A percentile compares a stretch with the other conserved stretches of the same genome.
These are phyloP conservation scores for Astrothelium macrocarpum DNA, from an alignment of 495 filamentous ascomycete species.

Conservation along the genomic window DNA sequence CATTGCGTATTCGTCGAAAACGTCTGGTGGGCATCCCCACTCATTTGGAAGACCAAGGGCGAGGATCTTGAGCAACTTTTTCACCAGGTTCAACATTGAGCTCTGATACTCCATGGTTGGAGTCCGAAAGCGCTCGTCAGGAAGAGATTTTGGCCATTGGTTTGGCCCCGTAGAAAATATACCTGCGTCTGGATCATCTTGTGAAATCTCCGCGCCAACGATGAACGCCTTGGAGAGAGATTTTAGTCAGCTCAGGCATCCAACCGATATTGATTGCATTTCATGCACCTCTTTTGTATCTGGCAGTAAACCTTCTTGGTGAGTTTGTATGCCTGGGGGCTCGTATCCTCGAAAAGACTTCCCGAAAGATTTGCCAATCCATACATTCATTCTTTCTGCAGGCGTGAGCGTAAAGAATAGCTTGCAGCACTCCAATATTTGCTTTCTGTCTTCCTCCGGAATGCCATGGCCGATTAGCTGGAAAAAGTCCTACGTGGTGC, in stretches of 20 bases:
- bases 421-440: slow-evolving; percentile 19
- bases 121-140: slow-evolving; percentile 36
- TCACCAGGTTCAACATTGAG: slow-evolving; percentile 28
- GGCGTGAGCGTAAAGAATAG: slow-evolving; percentile 28
- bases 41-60: slow-evolving; percentile 26
- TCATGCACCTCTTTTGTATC: slow-evolving; percentile 33
- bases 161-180: slow-evolving; percentile 35
- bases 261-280: slow-evolving; percentile 7
- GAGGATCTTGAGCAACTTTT: slow-evolving; percentile 32
- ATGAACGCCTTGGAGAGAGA: slow-evolving; percentile 24
- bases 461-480: slow-evolving; percentile 41
- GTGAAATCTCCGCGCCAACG: slow-evolving; percentile 29
- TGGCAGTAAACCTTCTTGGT: slow-evolving; percentile 27
- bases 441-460: slow-evolving; percentile 20
- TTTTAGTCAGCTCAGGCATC: neutral
- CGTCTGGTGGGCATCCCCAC: slow-evolving; percentile 24
- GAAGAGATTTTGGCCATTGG: slow-evolving; percentile 39
- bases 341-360: slow-evolving; percentile 34
- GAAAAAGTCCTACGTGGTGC: slow-evolving; percentile 40
- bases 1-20: slow-evolving; percentile 38
- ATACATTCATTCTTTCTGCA: slow-evolving; percentile 30
- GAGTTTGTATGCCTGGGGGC: slow-evolving; percentile 21
- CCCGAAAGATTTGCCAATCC: slow-evolving; percentile 21
- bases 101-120: slow-evolving; percentile 43
- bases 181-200: slow-evolving; percentile 12